Base-by-base conservation (phyloP, 2,329 filamentous ascomycete species). In the Calonectria hongkongensis region DNA sequence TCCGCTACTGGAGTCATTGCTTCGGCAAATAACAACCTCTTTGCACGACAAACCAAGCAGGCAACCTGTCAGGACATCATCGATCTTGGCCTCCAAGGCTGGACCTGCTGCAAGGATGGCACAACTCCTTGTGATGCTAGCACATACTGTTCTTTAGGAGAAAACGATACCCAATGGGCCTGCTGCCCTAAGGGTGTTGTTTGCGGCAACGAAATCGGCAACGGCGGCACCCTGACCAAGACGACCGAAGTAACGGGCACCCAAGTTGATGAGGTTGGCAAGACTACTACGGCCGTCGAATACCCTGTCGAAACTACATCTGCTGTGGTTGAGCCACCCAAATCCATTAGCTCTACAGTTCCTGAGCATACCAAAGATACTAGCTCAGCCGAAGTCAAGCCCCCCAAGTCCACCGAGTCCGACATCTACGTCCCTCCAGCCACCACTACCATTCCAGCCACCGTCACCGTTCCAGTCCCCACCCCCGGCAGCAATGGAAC, bases 1-100 rank as follows among this genome's bases (percentile, higher is more conserved):
- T 25, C 51, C 15, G 51, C 51, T 16, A 39, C 30, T 10, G 33
- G n/a, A n/a, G 51, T 33, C 51, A 58, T 58, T 9, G 51, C 51
- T 21, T 48, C 45, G 12, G 45, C 45, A 16, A 36, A 58, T 30
- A 56, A 56, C 33, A 25, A 39, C n/a, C 18, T 58, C n/a, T 25
- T 58, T 27, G 10, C 30, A 6, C 33, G 51, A 39, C 51, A 58
- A n/a, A n/a, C 18, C 30, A 15, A 3, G 4, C 4, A 39, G 13
- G 51, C 51, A 58, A 58, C 51, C 4, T 58, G 51, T 30, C 51
- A 58, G 30, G 51, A 58, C n/a, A 33, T 58, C n/a, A 33, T 58
- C 6, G 51, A 39, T 15, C 18, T 21, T 13, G 30, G 51, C 30
- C 51, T 39, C 21, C 30, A 33, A n/a, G 51, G 51, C 1, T 58